These are phyloP conservation scores for Phytophthora boehmeriae DNA, from an alignment of 352 stramenopile species.

Conservation along the genomic window DNA sequence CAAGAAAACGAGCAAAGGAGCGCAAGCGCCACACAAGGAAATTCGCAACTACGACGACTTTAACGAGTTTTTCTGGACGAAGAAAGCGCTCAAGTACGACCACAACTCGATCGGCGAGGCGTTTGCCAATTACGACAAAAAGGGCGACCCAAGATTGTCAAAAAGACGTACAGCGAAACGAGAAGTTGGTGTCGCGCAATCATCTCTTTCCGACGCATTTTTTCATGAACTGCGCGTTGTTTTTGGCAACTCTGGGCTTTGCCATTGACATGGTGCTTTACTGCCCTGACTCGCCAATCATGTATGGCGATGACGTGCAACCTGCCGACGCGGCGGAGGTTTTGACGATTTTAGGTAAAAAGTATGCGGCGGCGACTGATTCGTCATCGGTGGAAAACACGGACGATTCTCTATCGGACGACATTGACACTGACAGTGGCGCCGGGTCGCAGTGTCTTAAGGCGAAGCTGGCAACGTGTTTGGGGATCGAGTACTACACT, in stretches of 20 bases:
- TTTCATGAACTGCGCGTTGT: constrained; percentile 84
- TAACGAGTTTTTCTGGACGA: constrained; percentile 90
- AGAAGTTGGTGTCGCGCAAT: constrained; percentile 75
- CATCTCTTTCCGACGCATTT: constrained; percentile 82
- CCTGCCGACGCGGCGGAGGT: constrained; percentile 14
- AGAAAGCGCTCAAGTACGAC: constrained; percentile 83
- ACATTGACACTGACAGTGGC: constrained; percentile 27
- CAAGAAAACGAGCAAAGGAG: constrained; percentile 86
- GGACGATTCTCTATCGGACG: constrained; percentile 34
- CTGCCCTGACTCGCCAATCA: constrained; percentile 76
- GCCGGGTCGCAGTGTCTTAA: constrained; percentile 60
- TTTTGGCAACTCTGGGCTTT: constrained; percentile 67
- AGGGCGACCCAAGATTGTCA: constrained; percentile 77
- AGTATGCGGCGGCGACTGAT: constrained; percentile 43
- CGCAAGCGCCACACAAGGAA: constrained; percentile 64
- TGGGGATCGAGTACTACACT: constrained; percentile 57
- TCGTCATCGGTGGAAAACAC: constrained; percentile 28
- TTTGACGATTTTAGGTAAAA: constrained; percentile 67
- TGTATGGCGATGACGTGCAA: constrained; percentile 74
- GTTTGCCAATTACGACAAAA: constrained; percentile 77
- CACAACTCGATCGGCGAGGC: constrained; percentile 66
- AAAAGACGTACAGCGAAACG: constrained; percentile 85
- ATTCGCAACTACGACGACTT: constrained; percentile 91
- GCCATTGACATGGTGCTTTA: constrained; percentile 78
- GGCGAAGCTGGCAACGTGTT: constrained; percentile 70